Percentiles rank a stretch among this genome's conserved stretches.
These are phyloP conservation scores for Neopestalotiopsis sp. DNA, from an alignment of 2,329 filamentous ascomycete genomes.

Conservation along the genomic window DNA sequence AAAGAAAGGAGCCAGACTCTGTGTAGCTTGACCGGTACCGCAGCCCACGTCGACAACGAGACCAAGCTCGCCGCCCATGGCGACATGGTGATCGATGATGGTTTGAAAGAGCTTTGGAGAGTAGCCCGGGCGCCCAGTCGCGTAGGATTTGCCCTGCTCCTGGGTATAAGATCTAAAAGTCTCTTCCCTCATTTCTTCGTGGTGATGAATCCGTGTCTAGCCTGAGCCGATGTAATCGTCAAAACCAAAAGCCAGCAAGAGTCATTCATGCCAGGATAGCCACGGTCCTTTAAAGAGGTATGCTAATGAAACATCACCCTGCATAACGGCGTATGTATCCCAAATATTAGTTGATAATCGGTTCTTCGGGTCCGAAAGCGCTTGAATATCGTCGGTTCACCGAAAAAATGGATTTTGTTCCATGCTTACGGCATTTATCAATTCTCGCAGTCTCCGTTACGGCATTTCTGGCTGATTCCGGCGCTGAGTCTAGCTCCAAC, in stretches of 20 bases:
- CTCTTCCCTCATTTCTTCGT: slow-evolving; percentile 38
- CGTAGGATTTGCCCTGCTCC: slow-evolving; percentile 50
- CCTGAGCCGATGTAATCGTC: no score
- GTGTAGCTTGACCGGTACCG: slow-evolving; percentile 57
- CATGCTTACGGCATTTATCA: background rate
- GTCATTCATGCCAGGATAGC: background rate
- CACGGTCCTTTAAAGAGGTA: no score
- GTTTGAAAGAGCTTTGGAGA: slow-evolving; percentile 49
- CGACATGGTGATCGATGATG: slow-evolving; percentile 52
- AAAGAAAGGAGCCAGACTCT: slow-evolving; percentile 53
- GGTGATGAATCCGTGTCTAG: no score
- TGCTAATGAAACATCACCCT: no score
- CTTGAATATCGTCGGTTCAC: background rate
- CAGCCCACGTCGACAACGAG: slow-evolving; percentile 61
- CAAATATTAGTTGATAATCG: background rate
- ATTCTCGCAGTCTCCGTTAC: background rate
- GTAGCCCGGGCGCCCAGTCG: slow-evolving; percentile 48
- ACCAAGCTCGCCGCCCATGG: slow-evolving; percentile 48
- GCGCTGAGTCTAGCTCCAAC: background rate
- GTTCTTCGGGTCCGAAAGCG: background rate
- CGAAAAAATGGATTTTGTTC: background rate
- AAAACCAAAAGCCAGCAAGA: no score
- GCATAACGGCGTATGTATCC: background rate
- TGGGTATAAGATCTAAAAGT: slow-evolving; percentile 53
- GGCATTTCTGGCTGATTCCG: background rate